Percentiles rank a stretch among this genome's conserved stretches.
phyloP scores from a whole-genome alignment of 2,329 filamentous ascomycete genomes.

The Fusarium praegraminearum region DNA sequence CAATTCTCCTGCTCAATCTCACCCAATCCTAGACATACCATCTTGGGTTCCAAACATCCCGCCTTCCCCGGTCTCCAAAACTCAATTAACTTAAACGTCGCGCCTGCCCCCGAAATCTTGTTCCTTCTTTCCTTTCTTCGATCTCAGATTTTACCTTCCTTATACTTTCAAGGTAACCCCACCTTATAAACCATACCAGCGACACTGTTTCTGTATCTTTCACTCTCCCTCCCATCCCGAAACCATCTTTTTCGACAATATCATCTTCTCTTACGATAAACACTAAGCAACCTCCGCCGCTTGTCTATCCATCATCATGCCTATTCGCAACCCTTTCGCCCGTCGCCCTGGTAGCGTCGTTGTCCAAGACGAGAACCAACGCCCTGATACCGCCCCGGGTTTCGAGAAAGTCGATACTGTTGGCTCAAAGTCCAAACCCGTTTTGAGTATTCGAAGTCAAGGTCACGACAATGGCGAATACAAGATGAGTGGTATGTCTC shows the following conservation, averaged over 20 bases:
- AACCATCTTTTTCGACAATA: conserved; percentile 7
- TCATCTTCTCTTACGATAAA: conserved; percentile 22
- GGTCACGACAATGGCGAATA: conserved; percentile 77
- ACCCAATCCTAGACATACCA: conserved; percentile 14
- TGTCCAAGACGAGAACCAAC: conserved; percentile 65
- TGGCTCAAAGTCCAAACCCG: conserved; percentile 71
- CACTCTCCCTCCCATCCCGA: neutral
- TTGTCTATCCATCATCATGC: conserved; percentile 61
- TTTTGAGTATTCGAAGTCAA: conserved; percentile 71
- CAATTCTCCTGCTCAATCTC: conserved; percentile 12
- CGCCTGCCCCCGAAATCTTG: conserved; percentile 24
- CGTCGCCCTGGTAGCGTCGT: conserved; percentile 65
- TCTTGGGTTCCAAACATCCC: conserved; percentile 28
- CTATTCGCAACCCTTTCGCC: conserved; percentile 79
- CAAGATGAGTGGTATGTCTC: conserved; percentile 79
- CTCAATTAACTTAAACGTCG: conserved; percentile 42
- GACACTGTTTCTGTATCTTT: neutral
- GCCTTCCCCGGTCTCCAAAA: conserved; percentile 38
- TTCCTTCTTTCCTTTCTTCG: conserved; percentile 13
- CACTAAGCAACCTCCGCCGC: conserved; percentile 20
- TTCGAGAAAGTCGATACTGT: conserved; percentile 74
- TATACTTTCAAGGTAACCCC: conserved; percentile 1
- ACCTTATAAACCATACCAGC: conserved; percentile 1
- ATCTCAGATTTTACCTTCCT: conserved; percentile 19
- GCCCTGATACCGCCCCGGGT: conserved; percentile 57